phyloP scores from a whole-genome alignment of 2,329 filamentous ascomycete species.

The Stromatinia cepivora region DNA sequence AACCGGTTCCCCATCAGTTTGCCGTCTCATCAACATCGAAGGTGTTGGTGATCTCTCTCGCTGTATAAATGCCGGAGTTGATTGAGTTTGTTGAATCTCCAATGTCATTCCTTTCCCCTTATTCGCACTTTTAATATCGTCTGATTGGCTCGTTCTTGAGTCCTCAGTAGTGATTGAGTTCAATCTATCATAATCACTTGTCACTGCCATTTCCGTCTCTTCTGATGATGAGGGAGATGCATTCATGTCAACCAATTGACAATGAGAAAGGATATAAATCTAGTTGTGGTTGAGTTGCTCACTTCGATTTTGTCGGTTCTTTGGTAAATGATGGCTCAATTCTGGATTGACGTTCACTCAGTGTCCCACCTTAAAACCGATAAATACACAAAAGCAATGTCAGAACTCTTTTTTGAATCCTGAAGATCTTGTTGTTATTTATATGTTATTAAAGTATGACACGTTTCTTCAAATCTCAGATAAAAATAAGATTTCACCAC shows the following conservation, averaged over 20 bases:
- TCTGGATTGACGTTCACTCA: neutral
- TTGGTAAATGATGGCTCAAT: neutral
- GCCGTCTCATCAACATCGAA: conserved; percentile 17
- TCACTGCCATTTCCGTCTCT: neutral
- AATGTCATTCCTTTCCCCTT: conserved; percentile 11
- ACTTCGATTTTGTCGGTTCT: neutral
- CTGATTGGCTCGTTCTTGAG: neutral
- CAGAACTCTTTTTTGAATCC: neutral
- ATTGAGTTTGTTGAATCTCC: conserved; percentile 2
- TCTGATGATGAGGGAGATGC: neutral
- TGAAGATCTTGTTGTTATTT: neutral
- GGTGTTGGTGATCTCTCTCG: conserved; percentile 10
- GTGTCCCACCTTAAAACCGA: neutral
- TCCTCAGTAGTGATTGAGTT: conserved; percentile 8
- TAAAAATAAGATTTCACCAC: neutral
- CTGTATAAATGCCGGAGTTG: neutral
- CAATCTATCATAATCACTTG: conserved; percentile 17
- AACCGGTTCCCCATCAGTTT: neutral
- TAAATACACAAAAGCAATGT: neutral
- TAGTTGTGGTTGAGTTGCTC: neutral
- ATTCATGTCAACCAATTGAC: neutral
- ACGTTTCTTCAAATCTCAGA: neutral
- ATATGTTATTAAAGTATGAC: neutral
- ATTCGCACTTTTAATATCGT: neutral
- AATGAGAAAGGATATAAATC: neutral